phyloP scores from a whole-genome alignment of 768 basidiomycete genomes.

The Termitomyces sp. region DNA sequence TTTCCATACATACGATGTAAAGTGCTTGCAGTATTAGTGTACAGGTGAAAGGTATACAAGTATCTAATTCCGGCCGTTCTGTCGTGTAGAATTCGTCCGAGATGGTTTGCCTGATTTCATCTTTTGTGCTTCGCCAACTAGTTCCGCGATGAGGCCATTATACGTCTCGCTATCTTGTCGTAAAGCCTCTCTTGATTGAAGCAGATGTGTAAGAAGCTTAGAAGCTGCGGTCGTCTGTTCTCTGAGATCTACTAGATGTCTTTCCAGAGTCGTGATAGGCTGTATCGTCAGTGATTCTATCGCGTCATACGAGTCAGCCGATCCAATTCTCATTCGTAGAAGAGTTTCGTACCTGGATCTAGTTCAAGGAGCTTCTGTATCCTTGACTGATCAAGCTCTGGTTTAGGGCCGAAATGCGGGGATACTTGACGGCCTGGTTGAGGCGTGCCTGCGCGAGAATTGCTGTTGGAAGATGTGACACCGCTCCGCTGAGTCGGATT shows the following conservation, averaged over 20 bases:
- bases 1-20: neutral
- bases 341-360: constrained; percentile 51
- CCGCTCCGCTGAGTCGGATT: constrained; percentile 26
- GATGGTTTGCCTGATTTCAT: constrained; percentile 61
- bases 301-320: neutral
- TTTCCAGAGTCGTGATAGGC: constrained; percentile 61
- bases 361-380: constrained; percentile 63
- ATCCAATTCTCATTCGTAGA: neutral
- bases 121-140: constrained; percentile 90
- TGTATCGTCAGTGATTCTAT: constrained; percentile 70
- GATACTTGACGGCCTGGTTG: constrained; percentile 31
- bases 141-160: constrained; percentile 84
- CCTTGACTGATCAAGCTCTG: constrained; percentile 61
- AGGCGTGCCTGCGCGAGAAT: constrained; percentile 51
- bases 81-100: constrained; percentile 30
- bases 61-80: constrained; percentile 36
- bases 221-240: constrained; percentile 73
- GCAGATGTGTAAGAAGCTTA: constrained; percentile 67
- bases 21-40: neutral
- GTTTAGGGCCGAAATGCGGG: constrained; percentile 66
- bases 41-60: constrained; percentile 4
- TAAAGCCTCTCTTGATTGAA: constrained; percentile 75
- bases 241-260: constrained; percentile 61
- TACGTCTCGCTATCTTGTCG: constrained; percentile 89
- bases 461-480: constrained; percentile 27